Evolutionary conservation across 2,329 filamentous ascomycete genomes (phyloP), one percentile per base, ranked within the genome.

Genomic region (Penicillium sumatraense): DNA sequence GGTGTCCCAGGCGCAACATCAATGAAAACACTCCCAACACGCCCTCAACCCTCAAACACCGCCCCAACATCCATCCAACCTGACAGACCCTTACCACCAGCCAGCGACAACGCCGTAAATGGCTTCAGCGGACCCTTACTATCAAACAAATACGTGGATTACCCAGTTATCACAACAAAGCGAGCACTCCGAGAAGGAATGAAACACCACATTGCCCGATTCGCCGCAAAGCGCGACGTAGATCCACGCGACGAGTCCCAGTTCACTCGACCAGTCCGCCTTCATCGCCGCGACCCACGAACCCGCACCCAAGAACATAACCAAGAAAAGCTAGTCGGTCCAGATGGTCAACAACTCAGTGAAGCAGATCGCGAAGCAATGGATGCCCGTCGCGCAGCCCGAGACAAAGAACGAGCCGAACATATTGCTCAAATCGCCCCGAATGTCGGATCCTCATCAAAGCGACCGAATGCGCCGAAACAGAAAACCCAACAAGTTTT

Each of bases 371-470:
- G 83, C 13, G 84, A 86, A 67, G 78, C 80, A 55, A 72, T 83
- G 53, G 84, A 85, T 61, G 79, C 78, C 3, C 77, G 80, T 31
- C 82, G 90, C 71, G 89, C 89, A 0, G 91, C 96, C 62, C 87
- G 90, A 51, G 91, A 96, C 60, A 90, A 90, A 23, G 89, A 96
- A 70, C 87, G 90, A 18, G 92, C 93, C 16, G 84, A 91, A 33
- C 95, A 96, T 64, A 83, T 93, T 68, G 93, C 95, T 29, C 91
- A 96, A 75, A 98, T 99, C 68, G 95, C 95, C 0, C 95, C 95
- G 0, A 89, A 90, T 1, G 81, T 84, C 23, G 89, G 87, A 56
- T 84, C 77, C 5, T 78, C 87, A 57, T 88, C 89, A 64, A 89
- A 89, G 70, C 87, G 89, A 72, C 85, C 88, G 58, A 81, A 82